Percentiles rank a stretch among this genome's conserved stretches.
phyloP scores from a whole-genome alignment of 2,329 filamentous ascomycete species.

The Colletotrichum simmondsii region DNA sequence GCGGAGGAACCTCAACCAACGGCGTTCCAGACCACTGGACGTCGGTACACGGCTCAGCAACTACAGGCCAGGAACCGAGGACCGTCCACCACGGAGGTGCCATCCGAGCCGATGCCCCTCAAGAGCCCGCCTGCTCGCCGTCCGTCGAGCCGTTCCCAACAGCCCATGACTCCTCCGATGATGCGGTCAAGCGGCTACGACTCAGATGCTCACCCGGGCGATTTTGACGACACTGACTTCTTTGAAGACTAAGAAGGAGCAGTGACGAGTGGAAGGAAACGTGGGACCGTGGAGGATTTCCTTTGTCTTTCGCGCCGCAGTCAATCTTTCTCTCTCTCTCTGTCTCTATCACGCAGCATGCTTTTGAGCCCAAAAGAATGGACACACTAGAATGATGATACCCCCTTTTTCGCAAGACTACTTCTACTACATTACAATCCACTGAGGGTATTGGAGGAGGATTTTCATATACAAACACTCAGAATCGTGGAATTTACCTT shows the following conservation, averaged over 20 bases:
- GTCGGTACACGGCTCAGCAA: slow-evolving; percentile 65
- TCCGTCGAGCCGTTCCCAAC: slow-evolving; percentile 47
- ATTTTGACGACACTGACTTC: slow-evolving; percentile 70
- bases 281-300: slow-evolving; percentile 24
- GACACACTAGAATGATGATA: slow-evolving; percentile 49
- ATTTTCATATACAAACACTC: slow-evolving; percentile 12
- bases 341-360: slow-evolving; percentile 26
- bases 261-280: slow-evolving; percentile 34
- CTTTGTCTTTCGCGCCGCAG: slow-evolving; percentile 30
- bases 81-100: slow-evolving; percentile 45
- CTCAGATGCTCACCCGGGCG: slow-evolving; percentile 67
- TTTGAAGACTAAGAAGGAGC: slow-evolving; percentile 60
- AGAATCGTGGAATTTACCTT: slow-evolving; percentile 4
- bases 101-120: slow-evolving; percentile 52
- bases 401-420: slow-evolving; percentile 44
- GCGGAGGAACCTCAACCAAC: slow-evolving; percentile 62
- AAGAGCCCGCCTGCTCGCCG: slow-evolving; percentile 56
- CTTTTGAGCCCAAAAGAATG: slow-evolving; percentile 31
- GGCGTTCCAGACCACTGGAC: slow-evolving; percentile 70
- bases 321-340: slow-evolving; percentile 24
- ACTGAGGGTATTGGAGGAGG: slow-evolving; percentile 3
- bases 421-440: slow-evolving; percentile 8
- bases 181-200: slow-evolving; percentile 69
- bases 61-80: slow-evolving; percentile 51
- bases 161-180: slow-evolving; percentile 71